Evolutionary conservation across 176 grass and related monocot genomes (phyloP), one percentile per base, ranked within the genome.

Genomic region (Eragrostis nindensis): DNA sequence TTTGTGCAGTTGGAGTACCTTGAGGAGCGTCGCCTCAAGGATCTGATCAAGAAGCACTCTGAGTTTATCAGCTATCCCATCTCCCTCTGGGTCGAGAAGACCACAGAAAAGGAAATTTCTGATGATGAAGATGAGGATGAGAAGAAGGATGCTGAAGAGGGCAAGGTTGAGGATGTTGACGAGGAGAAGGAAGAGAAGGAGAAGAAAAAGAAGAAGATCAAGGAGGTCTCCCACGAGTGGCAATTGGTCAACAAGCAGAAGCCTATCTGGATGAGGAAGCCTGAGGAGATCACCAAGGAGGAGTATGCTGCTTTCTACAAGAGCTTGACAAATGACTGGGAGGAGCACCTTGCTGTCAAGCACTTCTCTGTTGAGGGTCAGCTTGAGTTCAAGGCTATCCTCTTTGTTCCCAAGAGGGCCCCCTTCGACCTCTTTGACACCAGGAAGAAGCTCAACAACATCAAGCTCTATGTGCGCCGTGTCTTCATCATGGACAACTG

Each of bases 401-500:
- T 99, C 57, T 99, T 99, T 40, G 86, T 99, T 57, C 96, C 96
- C 30, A 99, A 91, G 81, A 93, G 93, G 71, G 96, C 96, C 10
- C 96, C 96, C 16, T 99, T 95, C 5, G 96, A 99, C 64, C 96
- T 99, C 40, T 99, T 99, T 12, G 96, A 99, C 73, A 99, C 92
- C 0, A 90, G 84, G 84, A 99, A 99, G 84, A 99, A 99, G 79
- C 71, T 32, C 38, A 99, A 99, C 92, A 95, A 99, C 73, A 99
- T 98, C 75, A 98, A 98, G 85, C 90, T 98, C 6, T 98, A 94
- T 15, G 96, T 95, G 0, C 92, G 96, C 48, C 86, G 96, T 5
- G 92, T 99, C 40, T 99, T 99, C 86, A 99, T 99, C 75, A 99
- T 99, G 96, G 96, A 99, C 55, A 95, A 99, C 84, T 99, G 96